These are phyloP conservation scores for Podaxis mareebaensis DNA, from an alignment of 768 basidiomycete species.

Conservation along the genomic window DNA sequence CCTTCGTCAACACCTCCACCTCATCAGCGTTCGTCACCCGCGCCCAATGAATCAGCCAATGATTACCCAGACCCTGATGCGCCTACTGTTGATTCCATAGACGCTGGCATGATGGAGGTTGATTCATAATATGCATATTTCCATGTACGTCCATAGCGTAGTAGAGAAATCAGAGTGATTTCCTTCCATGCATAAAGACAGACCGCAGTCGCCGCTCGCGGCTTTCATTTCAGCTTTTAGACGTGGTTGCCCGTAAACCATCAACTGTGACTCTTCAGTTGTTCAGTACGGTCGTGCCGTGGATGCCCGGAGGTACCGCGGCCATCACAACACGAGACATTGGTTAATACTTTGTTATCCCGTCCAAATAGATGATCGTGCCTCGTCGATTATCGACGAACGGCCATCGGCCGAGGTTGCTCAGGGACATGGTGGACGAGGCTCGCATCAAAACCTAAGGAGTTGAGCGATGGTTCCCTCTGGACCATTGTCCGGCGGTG, in stretches of 20 bases:
- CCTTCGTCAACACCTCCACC: not conserved
- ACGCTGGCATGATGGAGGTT: constrained; percentile 12
- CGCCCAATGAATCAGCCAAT: not conserved
- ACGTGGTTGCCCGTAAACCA: constrained; percentile 4
- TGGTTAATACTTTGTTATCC: not conserved
- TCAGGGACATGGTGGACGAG: not conserved
- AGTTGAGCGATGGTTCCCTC: not conserved
- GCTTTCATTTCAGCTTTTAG: constrained; percentile 4
- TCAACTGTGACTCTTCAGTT: not conserved
- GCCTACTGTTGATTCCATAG: constrained; percentile 15
- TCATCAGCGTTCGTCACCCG: not conserved
- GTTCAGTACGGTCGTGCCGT: not conserved
- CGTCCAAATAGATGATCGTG: constrained; percentile 3
- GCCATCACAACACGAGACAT: not conserved
- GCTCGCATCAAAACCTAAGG: not conserved
- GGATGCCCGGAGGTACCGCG: not conserved
- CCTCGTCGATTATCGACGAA: not conserved
- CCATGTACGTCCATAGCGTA: not conserved
- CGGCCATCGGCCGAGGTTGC: not conserved
- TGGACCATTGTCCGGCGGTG: not conserved
- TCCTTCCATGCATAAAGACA: not conserved
- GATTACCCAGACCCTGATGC: constrained; percentile 7
- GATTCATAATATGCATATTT: constrained; percentile 3
- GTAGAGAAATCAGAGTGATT: not conserved
- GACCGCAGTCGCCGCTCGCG: not conserved